These are phyloP conservation scores for Eucalyptus marginata DNA, from an alignment of 345 rosid species.

Conservation along the genomic window DNA sequence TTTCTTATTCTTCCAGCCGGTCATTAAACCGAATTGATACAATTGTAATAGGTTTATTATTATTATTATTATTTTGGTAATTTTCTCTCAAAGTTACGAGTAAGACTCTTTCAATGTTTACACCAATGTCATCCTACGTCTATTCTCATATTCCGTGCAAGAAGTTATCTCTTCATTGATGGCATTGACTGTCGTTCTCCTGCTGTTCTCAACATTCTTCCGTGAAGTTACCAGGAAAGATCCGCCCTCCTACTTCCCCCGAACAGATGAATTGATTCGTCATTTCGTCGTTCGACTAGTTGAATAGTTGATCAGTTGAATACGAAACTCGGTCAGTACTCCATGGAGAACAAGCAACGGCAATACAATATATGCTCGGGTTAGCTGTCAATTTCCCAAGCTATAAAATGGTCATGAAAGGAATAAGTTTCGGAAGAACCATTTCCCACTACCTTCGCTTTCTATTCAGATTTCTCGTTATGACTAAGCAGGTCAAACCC, in stretches of 20 bases:
- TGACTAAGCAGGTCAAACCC: neutral
- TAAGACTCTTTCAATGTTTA: too few species aligned
- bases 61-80: too few species aligned
- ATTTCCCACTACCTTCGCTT: neutral
- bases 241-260: neutral
- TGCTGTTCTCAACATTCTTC: neutral
- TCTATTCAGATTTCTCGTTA: neutral
- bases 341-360: neutral
- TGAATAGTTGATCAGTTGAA: neutral
- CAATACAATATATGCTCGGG: neutral
- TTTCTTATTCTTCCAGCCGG: rapidly evolving
- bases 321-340: neutral
- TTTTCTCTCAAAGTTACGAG: too few species aligned
- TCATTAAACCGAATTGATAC: too few species aligned
- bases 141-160: too few species aligned
- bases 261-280: neutral
- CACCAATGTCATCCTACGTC: too few species aligned
- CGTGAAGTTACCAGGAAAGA: neutral
- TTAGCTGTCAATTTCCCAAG: neutral
- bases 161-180: neutral
- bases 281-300: neutral
- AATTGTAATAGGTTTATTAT: too few species aligned
- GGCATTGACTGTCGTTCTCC: neutral
- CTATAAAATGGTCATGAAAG: neutral
- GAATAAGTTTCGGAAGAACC: neutral